Evolutionary conservation across 768 basidiomycete species (phyloP), one percentile per base, ranked within the genome.

Genomic region (Paxillus ammoniavirescens): DNA sequence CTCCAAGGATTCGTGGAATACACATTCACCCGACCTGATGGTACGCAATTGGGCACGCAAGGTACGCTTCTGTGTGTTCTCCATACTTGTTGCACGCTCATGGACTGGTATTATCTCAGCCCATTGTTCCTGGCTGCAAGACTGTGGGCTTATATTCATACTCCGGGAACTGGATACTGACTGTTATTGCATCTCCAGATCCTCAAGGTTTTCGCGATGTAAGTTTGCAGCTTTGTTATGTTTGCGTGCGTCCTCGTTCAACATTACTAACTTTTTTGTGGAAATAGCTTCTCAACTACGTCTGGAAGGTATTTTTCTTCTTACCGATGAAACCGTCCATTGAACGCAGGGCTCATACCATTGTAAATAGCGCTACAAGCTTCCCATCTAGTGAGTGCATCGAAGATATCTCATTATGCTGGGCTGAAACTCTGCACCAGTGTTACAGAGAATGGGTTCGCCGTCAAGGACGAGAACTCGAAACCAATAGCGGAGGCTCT

Each of bases 371-470:
- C 70, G 73, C n/a, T 81, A 78, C 62, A 61, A 71, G 26, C 72
- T 73, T 59, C 81, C 84, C 0, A 82, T 87, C 54, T 83, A 80
- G 82, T 80, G 55, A 45, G 78, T 21, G 12, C 21, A 21, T 31
- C 17, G 2, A 13, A 13, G 13, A 15, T 8, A 13, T 5, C n/a
- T 10, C 35, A 10, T 4, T 26, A 5, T 33, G 14, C 50, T 26
- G 42, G 26, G 17, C 42, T 49, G 35, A 60, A 23, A 37, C 41
- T 33, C 12, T 35, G 26, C 26, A 13, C 31, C 47, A 84, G 83
- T 60, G 82, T 87, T n/a, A 88, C 85, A 2, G 85, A 89, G 71
- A 89, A 88, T 61, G 84, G 86, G 0, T 87, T 87, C 62, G 79
- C 84, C 10, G 82, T 87, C 48, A 86, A 85, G 65, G 76, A 80